Conservation (phyloP, 1,284 basidiomycete genomes). For the Calocybe gambosa region DNA sequence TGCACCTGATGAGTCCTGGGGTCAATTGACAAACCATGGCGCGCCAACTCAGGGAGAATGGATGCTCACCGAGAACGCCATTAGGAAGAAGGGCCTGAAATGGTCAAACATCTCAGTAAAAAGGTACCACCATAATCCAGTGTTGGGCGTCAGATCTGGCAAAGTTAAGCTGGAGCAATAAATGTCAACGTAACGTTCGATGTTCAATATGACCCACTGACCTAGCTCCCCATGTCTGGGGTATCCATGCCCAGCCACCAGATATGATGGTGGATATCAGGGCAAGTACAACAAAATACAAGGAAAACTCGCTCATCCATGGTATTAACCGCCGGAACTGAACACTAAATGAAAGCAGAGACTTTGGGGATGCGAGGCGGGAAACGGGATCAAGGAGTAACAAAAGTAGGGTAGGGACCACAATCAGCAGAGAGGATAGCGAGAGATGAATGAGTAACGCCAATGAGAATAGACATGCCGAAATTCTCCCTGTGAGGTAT, state of each 20-base stretch:
- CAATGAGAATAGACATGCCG: slow-evolving; percentile 55
- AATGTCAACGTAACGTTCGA: background rate
- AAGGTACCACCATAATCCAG: slow-evolving; percentile 98
- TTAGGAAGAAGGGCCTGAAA: slow-evolving; percentile 92
- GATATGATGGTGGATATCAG: slow-evolving; percentile 46
- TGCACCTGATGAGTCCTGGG: slow-evolving; percentile 56
- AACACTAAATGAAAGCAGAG: slow-evolving; percentile 26
- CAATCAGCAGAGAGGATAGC: slow-evolving; percentile 62
- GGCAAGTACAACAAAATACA: slow-evolving; percentile 45
- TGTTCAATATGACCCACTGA: slow-evolving; percentile 25
- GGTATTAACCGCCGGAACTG: slow-evolving; percentile 31
- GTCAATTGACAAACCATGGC: background rate
- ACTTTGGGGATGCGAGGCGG: slow-evolving; percentile 54
- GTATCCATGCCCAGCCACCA: slow-evolving; percentile 61
- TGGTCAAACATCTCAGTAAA: slow-evolving; percentile 99
- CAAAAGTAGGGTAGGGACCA: slow-evolving; percentile 66
- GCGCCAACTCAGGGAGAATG: slow-evolving; percentile 10
- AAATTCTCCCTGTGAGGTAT: slow-evolving; percentile 40
- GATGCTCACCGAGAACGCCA: slow-evolving; percentile 84
- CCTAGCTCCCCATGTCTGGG: slow-evolving; percentile 81
- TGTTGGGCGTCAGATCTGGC: slow-evolving; percentile 87
- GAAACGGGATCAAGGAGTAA: slow-evolving; percentile 55
- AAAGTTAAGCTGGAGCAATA: slow-evolving; percentile 51
- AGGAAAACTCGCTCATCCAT: slow-evolving; percentile 41
- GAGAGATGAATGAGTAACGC: slow-evolving; percentile 70